Base-by-base conservation (phyloP, 306 rosid genomes). In the Rosa chinensis region DNA sequence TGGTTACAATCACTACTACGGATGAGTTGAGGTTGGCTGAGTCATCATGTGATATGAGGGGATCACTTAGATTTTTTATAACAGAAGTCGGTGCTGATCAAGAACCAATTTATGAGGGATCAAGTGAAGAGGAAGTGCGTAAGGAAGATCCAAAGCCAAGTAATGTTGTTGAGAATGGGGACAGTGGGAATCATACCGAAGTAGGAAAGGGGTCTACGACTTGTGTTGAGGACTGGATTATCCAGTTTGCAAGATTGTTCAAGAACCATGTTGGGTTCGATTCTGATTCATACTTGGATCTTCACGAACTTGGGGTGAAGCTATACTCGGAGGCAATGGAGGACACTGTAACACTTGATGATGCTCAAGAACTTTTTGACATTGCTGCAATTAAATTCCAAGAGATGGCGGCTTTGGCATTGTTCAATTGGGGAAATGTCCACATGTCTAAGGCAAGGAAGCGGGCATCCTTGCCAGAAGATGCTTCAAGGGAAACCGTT, bases 261-360 rank as follows among this genome's bases (percentile, higher is more conserved):
- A 94, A 94, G 91, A 94, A 94, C 81, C 97, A 92, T 77, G 97
- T 94, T 73, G 98, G 97, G 50, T 91, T 94, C 62, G 98, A 91
- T 83, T 92, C 97, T 63, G 97, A 91, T 84, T 70, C 89, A 0
- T 94, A 91, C 86, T 80, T 94, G 87, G 93, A 92, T 85, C 91
- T 94, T 80, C 98, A 94, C 18, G 97, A 89, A 87, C 85, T 91
- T 67, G 95, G 98, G 5, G 90, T 91, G 97, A 92, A 91, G 84
- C 58, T 94, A 23, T 93, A 92, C 81, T 88, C 98, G 0, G 91
- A 87, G 80, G 98, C 97, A 5, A 91, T 92, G 94, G 97, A 94
- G 87, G 98, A 92, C 42, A 5, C 83, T 0, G 89, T 90, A 78
- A 86, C 92, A 16, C 76, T 69, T 50, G 93, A 87, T 35, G 92